Percentiles rank a stretch among this genome's conserved stretches.
Conservation (phyloP, 805 yeast species). For the Sungouiozyma ichnusensis region DNA sequence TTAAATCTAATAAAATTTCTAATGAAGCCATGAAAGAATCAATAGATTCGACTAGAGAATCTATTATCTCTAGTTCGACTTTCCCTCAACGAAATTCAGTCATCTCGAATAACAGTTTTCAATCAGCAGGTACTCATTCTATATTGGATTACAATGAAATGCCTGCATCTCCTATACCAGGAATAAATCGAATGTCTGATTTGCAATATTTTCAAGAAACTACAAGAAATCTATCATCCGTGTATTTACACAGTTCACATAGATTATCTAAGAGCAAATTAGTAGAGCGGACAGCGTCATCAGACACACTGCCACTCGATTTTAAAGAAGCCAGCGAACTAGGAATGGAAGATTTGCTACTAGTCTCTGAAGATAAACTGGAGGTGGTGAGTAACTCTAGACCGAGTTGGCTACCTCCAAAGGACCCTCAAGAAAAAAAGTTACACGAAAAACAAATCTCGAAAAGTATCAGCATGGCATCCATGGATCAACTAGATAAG, state of each 20-base stretch:
- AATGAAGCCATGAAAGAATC: background rate
- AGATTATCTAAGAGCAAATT: slow-evolving; percentile 30
- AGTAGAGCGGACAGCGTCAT: slow-evolving; percentile 28
- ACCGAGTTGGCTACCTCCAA: slow-evolving; percentile 67
- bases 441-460: slow-evolving; percentile 49
- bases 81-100: background rate
- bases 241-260: slow-evolving; percentile 32
- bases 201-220: slow-evolving; percentile 26
- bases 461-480: slow-evolving; percentile 28
- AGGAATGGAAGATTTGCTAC: slow-evolving; percentile 46
- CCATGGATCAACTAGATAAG: slow-evolving; percentile 25
- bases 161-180: slow-evolving; percentile 45
- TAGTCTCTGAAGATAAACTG: slow-evolving; percentile 53
- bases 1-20: background rate
- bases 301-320: slow-evolving; percentile 31
- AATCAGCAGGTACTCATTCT: slow-evolving; percentile 6
- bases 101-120: background rate
- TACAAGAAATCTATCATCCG: slow-evolving; percentile 33
- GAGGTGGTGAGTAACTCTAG: slow-evolving; percentile 47
- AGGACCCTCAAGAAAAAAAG: slow-evolving; percentile 39
- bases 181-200: slow-evolving; percentile 24
- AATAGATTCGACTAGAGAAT: background rate
- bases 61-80: background rate
- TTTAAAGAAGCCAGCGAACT: slow-evolving; percentile 29
- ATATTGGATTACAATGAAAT: slow-evolving; percentile 18